phyloP scores from a whole-genome alignment of 139 green algal species.

The Haematococcus lacustris region DNA sequence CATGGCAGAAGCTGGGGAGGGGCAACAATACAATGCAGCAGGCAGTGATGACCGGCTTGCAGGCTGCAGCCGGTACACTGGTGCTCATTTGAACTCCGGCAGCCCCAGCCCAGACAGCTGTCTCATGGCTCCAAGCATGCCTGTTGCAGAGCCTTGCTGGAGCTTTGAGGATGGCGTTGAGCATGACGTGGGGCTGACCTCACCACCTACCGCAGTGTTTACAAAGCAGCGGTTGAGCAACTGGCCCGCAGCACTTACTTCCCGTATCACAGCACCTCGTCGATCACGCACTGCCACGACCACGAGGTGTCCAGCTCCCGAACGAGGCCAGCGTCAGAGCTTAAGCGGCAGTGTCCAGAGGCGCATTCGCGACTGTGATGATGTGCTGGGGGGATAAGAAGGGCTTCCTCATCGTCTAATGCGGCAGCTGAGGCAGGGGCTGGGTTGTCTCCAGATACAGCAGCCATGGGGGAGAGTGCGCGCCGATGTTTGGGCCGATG shows the following conservation, averaged over 20 bases:
- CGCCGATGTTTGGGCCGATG: neutral
- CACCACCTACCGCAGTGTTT: too few relatives aligned
- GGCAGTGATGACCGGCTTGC: neutral
- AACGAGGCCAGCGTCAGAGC: too few relatives aligned
- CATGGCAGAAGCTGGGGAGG: too few relatives aligned
- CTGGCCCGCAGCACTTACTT: neutral
- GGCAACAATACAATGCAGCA: too few relatives aligned
- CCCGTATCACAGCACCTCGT: conserved; percentile 5
- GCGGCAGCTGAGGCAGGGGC: neutral
- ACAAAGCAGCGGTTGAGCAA: neutral
- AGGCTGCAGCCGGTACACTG: neutral
- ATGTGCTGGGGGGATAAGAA: neutral
- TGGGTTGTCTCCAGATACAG: neutral
- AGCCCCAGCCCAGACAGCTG: neutral
- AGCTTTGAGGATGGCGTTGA: neutral
- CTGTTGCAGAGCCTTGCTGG: neutral
- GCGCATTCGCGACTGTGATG: neutral
- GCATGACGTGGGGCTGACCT: neutral
- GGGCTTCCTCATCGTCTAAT: neutral
- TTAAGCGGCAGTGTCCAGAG: neutral
- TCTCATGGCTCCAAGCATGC: neutral
- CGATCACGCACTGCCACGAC: neutral
- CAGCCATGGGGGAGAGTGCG: neutral
- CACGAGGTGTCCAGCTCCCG: too few relatives aligned
- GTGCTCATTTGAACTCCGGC: neutral